These are phyloP conservation scores for Pseudonitzschia multistriata DNA, from an alignment of 108 stramenopile genomes.

Conservation along the genomic window DNA sequence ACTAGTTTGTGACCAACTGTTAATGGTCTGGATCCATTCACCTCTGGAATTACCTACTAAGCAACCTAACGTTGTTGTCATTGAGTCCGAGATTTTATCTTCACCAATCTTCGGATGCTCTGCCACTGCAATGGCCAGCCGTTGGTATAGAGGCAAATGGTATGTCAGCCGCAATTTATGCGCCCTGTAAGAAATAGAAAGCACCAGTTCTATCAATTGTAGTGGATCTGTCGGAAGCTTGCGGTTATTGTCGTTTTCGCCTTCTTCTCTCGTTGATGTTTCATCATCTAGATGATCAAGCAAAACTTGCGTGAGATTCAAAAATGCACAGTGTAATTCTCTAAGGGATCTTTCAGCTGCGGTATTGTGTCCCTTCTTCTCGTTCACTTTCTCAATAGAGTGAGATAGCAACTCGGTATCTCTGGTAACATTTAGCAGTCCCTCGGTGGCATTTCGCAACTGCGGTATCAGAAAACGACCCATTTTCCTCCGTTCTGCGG, in stretches of 20 bases:
- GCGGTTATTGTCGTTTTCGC: background rate
- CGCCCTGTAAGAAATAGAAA: background rate
- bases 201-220: background rate
- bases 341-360: background rate
- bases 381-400: background rate
- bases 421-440: background rate
- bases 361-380: background rate
- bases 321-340: constrained; percentile 8
- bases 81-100: background rate
- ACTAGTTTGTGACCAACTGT: constrained; percentile 1
- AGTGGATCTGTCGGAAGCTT: background rate
- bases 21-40: constrained; percentile 18
- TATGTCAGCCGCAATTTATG: background rate
- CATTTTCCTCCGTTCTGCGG: constrained; percentile 5
- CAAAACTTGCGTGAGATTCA: constrained; percentile 10
- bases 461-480: background rate
- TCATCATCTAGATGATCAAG: background rate
- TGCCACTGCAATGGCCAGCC: constrained; percentile 11
- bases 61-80: background rate
- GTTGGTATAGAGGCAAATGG: constrained; percentile 16
- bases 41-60: background rate
- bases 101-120: background rate
- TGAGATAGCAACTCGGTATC: background rate
- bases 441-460: constrained; percentile 9
- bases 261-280: background rate